Percentiles rank a stretch among this genome's conserved stretches.
Conservation (phyloP, 2,329 filamentous ascomycete genomes). For the Trichoderma sp. region DNA sequence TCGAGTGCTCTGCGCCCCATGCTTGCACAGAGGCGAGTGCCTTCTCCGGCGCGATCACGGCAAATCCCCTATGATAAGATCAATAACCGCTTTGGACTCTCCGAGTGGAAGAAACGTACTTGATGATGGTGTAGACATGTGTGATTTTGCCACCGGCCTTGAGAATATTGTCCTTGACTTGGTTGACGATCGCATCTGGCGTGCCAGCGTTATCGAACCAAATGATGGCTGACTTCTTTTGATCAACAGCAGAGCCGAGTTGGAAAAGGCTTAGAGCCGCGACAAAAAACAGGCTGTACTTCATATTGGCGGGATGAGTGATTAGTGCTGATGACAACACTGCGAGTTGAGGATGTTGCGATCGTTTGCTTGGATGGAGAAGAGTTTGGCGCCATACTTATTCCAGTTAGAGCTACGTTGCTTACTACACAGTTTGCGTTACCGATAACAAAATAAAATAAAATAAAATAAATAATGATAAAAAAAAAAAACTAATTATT, state of each 20-base stretch:
- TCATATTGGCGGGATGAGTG: constrained; percentile 52
- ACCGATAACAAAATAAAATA: neutral
- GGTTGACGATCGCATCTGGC: constrained; percentile 62
- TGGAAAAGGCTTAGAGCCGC: constrained; percentile 57
- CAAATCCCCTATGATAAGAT: constrained; percentile 63
- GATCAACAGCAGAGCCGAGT: constrained; percentile 59
- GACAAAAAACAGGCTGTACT: constrained; percentile 51
- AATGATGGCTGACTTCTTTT: constrained; percentile 72
- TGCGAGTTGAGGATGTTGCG: neutral
- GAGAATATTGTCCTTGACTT: constrained; percentile 68
- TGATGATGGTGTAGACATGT: constrained; percentile 67
- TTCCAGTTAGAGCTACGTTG: neutral
- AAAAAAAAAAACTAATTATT: neutral
- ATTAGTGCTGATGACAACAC: neutral
- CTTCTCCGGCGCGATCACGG: constrained; percentile 67
- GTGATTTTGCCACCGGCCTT: constrained; percentile 73
- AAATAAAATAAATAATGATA: too few relatives aligned
- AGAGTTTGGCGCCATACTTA: neutral
- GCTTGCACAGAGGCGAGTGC: constrained; percentile 65
- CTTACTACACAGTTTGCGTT: neutral
- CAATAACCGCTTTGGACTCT: neutral
- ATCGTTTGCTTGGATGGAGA: neutral
- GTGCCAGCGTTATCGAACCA: constrained; percentile 66
- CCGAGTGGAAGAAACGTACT: constrained; percentile 44
- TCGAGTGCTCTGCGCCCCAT: constrained; percentile 48